phyloP scores from a whole-genome alignment of 177 flowering plant species.

The Telopea speciosissima region DNA sequence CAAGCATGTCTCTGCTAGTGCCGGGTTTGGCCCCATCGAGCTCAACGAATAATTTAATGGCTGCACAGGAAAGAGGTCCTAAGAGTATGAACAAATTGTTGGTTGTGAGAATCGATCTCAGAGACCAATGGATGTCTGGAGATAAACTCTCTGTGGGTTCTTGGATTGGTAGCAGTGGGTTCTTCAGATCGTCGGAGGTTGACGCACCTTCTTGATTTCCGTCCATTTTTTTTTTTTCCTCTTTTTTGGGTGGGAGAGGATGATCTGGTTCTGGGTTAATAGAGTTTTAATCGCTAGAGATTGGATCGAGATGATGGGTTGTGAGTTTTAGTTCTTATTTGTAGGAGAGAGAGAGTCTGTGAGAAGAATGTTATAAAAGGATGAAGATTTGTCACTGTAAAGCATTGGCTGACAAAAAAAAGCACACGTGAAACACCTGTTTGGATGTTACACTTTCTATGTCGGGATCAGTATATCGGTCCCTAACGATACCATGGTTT shows the following conservation, averaged over 20 bases:
- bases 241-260: neutral
- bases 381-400: too few species aligned
- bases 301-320: too few species aligned
- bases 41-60: conserved; percentile 40
- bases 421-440: too few species aligned
- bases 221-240: conserved; percentile 16
- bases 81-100: conserved; percentile 44
- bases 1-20: conserved; percentile 60
- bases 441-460: too few species aligned
- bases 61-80: conserved; percentile 54
- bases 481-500: too few species aligned
- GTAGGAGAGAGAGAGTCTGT: too few species aligned
- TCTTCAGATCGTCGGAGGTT: conserved; percentile 32
- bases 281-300: neutral
- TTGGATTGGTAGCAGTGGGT: conserved; percentile 55
- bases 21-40: conserved; percentile 26
- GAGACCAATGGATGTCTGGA: conserved; percentile 18
- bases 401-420: too few species aligned
- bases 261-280: neutral
- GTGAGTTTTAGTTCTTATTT: too few species aligned
- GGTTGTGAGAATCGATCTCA: conserved; percentile 35
- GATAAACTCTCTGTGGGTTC: conserved; percentile 20
- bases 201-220: conserved; percentile 4
- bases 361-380: too few species aligned
- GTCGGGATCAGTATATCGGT: too few species aligned